Conservation (phyloP, 768 basidiomycete species). For the Suillus occidentalis region DNA sequence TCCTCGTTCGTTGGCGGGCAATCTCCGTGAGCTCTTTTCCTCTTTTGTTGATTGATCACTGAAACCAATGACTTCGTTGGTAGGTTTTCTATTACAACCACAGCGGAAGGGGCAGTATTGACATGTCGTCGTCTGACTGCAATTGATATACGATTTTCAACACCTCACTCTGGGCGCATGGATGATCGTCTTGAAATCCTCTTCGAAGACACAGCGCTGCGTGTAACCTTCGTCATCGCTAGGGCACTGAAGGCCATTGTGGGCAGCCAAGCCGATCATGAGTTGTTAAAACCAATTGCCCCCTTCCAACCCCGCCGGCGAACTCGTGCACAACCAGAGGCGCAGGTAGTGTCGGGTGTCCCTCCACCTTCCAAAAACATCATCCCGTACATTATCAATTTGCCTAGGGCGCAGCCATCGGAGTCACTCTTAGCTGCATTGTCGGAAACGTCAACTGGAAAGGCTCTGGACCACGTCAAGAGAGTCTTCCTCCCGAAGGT, state of each 20-base stretch:
- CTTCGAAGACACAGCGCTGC: slow-evolving; percentile 37
- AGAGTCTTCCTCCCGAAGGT: slow-evolving; percentile 38
- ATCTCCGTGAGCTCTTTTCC: slow-evolving; percentile 9
- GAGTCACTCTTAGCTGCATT: background rate
- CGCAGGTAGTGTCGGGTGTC: slow-evolving; percentile 25
- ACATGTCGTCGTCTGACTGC: slow-evolving; percentile 8
- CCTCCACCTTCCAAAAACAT: slow-evolving; percentile 15
- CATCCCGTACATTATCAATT: slow-evolving; percentile 13
- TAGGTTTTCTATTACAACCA: slow-evolving; percentile 1
- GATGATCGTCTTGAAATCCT: slow-evolving; percentile 49
- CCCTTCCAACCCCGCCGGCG: slow-evolving; percentile 35
- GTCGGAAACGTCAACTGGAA: slow-evolving; percentile 13
- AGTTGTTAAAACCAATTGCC: slow-evolving; percentile 42
- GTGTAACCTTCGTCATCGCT: slow-evolving; percentile 46
- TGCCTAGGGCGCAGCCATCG: slow-evolving; percentile 13
- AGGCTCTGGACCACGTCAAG: slow-evolving; percentile 21
- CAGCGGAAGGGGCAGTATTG: background rate
- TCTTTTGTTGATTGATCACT: background rate
- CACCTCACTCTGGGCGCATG: slow-evolving; percentile 41
- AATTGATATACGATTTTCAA: slow-evolving; percentile 14
- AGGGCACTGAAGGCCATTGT: slow-evolving; percentile 47
- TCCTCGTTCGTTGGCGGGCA: background rate
- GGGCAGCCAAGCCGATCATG: slow-evolving; percentile 50
- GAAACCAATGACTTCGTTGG: background rate
- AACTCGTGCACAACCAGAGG: slow-evolving; percentile 13